Evolutionary conservation across 2,329 filamentous ascomycete genomes (phyloP).

Genomic region (Cytospora leucostoma): DNA sequence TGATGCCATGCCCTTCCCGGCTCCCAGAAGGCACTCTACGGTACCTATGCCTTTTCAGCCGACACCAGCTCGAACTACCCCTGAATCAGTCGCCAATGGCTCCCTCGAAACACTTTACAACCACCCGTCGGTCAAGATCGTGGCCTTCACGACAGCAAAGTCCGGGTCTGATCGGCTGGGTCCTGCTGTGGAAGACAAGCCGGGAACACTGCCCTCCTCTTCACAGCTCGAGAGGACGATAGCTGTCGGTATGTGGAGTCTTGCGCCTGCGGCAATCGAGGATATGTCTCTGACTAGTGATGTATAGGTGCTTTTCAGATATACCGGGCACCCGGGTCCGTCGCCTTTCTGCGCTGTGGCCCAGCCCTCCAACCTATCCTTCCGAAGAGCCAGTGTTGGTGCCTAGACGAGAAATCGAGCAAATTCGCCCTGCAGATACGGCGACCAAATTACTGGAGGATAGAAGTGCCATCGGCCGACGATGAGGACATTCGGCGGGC

Average conservation of each 20-base stretch:
- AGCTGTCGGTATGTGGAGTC: conserved; percentile 65
- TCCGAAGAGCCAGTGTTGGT: conserved; percentile 91
- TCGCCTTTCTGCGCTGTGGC: conserved; percentile 85
- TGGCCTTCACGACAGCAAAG: conserved; percentile 50
- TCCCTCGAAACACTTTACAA: conserved; percentile 72
- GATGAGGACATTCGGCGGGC: conserved; percentile 65
- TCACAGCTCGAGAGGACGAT: conserved; percentile 79
- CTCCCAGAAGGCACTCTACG: conserved; percentile 30
- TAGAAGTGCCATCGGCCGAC: conserved; percentile 73
- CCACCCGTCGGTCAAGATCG: conserved; percentile 71
- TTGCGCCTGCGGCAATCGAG: background rate
- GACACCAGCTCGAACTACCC: conserved; percentile 36
- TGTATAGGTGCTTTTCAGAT: conserved; percentile 63
- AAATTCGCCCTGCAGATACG: conserved; percentile 86
- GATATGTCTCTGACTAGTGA: background rate
- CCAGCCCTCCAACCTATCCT: conserved; percentile 83
- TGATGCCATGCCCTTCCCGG: conserved; percentile 28
- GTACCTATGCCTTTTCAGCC: conserved; percentile 41
- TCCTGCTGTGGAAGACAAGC: conserved; percentile 45
- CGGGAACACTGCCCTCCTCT: conserved; percentile 70
- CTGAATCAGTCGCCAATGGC: conserved; percentile 35
- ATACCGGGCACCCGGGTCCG: conserved; percentile 82
- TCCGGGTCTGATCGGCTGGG: conserved; percentile 33
- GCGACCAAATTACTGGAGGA: conserved; percentile 83
- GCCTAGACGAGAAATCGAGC: conserved; percentile 77